Conservation (phyloP, 2,329 filamentous ascomycete genomes). For the Paraconiothyrium sp. region DNA sequence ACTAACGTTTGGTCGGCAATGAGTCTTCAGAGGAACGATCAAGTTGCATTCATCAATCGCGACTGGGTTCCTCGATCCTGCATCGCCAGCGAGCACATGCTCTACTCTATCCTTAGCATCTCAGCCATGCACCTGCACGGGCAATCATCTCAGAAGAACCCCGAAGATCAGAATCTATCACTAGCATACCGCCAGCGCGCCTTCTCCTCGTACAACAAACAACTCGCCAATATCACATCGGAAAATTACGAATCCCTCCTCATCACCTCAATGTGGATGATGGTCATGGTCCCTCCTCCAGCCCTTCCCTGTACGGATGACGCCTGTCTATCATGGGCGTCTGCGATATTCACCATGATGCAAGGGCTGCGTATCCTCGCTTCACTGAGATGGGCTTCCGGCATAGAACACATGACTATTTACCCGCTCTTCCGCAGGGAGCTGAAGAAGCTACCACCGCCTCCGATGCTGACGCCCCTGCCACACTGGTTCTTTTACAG, state of each 20-base stretch:
- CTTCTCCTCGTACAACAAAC: slow-evolving; percentile 36
- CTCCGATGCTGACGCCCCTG: slow-evolving; percentile 28
- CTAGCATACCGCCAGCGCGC: slow-evolving; percentile 41
- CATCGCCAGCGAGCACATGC: slow-evolving; percentile 33
- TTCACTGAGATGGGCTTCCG: slow-evolving; percentile 38
- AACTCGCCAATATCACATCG: slow-evolving; percentile 39
- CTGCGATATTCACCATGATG: slow-evolving; percentile 37
- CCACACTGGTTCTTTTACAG: slow-evolving; percentile 26
- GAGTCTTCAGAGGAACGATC: slow-evolving; percentile 30
- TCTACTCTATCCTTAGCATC: slow-evolving; percentile 41
- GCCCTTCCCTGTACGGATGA: slow-evolving; percentile 22
- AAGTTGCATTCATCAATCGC: slow-evolving; percentile 30
- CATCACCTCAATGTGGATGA: slow-evolving; percentile 35
- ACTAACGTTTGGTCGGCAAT: slow-evolving; percentile 35
- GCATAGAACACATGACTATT: slow-evolving; percentile 43
- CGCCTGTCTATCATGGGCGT: slow-evolving; percentile 35
- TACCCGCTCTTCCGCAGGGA: slow-evolving; percentile 43
- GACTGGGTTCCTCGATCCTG: slow-evolving; percentile 34
- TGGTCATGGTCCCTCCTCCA: slow-evolving; percentile 33
- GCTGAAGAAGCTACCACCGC: slow-evolving; percentile 38
- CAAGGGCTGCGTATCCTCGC: slow-evolving; percentile 45
- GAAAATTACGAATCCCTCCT: slow-evolving; percentile 46
- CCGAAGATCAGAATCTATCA: slow-evolving; percentile 24
- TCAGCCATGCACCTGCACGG: slow-evolving; percentile 34
- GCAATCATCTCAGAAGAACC: slow-evolving; percentile 20